Evolutionary conservation across 1,139 yeast genomes (phyloP), one percentile per base, ranked within the genome.

Genomic region (Scheffersomyces illinoinensis): DNA sequence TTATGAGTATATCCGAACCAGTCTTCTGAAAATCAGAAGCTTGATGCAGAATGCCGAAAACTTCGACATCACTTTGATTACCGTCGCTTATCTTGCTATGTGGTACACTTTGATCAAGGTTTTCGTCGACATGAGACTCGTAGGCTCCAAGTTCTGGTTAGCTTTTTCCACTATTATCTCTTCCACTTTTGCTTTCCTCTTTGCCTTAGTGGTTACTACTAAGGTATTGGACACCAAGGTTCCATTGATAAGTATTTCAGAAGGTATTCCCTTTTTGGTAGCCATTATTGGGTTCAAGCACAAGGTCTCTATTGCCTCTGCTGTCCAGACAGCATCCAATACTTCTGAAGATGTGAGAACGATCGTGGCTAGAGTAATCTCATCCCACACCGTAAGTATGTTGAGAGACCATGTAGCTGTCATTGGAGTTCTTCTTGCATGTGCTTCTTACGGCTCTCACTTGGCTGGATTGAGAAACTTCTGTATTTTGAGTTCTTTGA

Each of bases 231-330:
- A 80, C 50, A 71, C 82, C 53, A 83, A 81, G 56, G 90, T 95
- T 48, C 87, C 97, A 6, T 81, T 92, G 59, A 78, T 91, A 61
- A 87, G 93, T 61, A 81, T 95, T 66, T 86, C 95, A 57, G 98
- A 95, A 78, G 98, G 98, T 14, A 78, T 95, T 55, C 99, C 99
- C 26, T 95, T 95, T 74, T 82, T 95, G 68, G 97, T 93, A 21
- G 95, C 97, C 26, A 89, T 93, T 10, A 87, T 95, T 68, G 99
- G 99, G 1, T 95, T 95, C 76, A 93, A 93, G 70, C 92, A 91
- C 73, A 93, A 95, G 70, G 85, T 92, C 33, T 82, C 88, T 39
- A 83, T 93, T 65, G 91, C 98, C 1, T 81, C 88, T 39, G 83
- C 86, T 56, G 88, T 90, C 49, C 74, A 88, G 68, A 73, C 74